Evolutionary conservation across 805 yeast genomes (phyloP).

Genomic region (Yamadazyma insecticola): DNA sequence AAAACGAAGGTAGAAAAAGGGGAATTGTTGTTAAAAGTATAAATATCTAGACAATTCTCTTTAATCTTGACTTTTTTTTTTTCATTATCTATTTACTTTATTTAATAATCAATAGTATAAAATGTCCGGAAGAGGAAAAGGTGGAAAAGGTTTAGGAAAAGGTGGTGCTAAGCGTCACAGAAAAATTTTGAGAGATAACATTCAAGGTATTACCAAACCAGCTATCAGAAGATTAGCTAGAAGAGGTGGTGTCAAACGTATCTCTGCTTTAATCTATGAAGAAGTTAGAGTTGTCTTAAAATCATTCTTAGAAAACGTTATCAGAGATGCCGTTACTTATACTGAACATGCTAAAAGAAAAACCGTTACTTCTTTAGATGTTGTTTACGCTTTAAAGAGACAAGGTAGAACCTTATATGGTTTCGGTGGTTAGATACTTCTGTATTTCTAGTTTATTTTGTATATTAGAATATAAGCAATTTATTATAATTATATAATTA

Average conservation of each 20-base stretch:
- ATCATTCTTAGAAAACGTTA: slow-evolving; percentile 92
- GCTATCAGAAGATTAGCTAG: slow-evolving; percentile 99
- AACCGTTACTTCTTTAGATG: slow-evolving; percentile 97
- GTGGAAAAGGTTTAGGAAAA: slow-evolving; percentile 99
- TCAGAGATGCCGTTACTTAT: slow-evolving; percentile 98
- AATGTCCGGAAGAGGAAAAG: slow-evolving; percentile 99
- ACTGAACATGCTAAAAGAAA: slow-evolving; percentile 99
- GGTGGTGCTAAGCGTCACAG: slow-evolving; percentile 99
- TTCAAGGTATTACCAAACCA: slow-evolving; percentile 98
- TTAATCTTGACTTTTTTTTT: too few species aligned
- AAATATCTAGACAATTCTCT: too few species aligned
- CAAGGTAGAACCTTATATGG: slow-evolving; percentile 99
- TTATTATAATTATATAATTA: too few species aligned
- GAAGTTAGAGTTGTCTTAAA: slow-evolving; percentile 96
- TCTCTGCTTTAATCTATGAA: slow-evolving; percentile 95
- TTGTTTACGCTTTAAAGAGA: slow-evolving; percentile 98
- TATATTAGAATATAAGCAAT: slow-evolving; percentile 19
- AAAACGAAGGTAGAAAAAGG: too few species aligned
- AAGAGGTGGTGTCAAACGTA: slow-evolving; percentile 99
- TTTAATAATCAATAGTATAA: slow-evolving; percentile 15
- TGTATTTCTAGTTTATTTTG: slow-evolving; percentile 17
- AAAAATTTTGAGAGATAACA: slow-evolving; percentile 98
- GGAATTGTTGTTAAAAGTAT: too few species aligned
- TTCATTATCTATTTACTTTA: too few species aligned
- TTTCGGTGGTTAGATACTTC: slow-evolving; percentile 91